These are phyloP conservation scores for Cladophialophora psammophila DNA, from an alignment of 2,329 filamentous ascomycete genomes.

Conservation along the genomic window DNA sequence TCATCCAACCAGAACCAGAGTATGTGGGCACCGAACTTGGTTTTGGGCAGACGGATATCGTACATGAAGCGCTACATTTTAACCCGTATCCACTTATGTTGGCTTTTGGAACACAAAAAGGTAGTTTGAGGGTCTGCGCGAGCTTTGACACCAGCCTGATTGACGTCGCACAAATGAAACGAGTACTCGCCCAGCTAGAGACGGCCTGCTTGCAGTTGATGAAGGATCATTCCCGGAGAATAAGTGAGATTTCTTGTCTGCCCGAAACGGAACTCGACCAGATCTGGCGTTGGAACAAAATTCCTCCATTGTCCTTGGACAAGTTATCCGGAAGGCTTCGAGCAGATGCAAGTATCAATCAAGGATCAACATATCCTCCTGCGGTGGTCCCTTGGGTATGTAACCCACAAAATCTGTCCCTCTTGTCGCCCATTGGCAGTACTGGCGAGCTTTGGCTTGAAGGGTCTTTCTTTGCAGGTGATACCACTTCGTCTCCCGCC, in stretches of 20 bases:
- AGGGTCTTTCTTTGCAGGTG: slow-evolving; percentile 44
- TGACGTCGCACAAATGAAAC: slow-evolving; percentile 59
- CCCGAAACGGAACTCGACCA: slow-evolving; percentile 40
- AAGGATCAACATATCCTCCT: slow-evolving; percentile 45
- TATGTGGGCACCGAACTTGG: slow-evolving; percentile 49
- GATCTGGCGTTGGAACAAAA: slow-evolving; percentile 55
- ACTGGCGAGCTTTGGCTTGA: slow-evolving; percentile 53
- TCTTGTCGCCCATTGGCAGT: slow-evolving; percentile 44
- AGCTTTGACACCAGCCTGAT: slow-evolving; percentile 71
- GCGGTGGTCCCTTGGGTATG: slow-evolving; percentile 53
- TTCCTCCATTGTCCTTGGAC: slow-evolving; percentile 48
- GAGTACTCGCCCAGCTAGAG: slow-evolving; percentile 61
- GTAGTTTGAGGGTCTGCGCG: slow-evolving; percentile 66
- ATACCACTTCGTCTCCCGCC: slow-evolving; percentile 42
- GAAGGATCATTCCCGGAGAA: slow-evolving; percentile 26
- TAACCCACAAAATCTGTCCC: slow-evolving; percentile 50
- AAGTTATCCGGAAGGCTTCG: slow-evolving; percentile 31
- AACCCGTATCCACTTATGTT: slow-evolving; percentile 61
- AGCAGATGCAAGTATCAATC: slow-evolving; percentile 15
- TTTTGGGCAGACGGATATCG: slow-evolving; percentile 55
- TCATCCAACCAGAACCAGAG: slow-evolving; percentile 51
- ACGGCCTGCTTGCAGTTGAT: slow-evolving; percentile 61
- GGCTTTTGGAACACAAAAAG: slow-evolving; percentile 53
- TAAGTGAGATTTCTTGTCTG: slow-evolving; percentile 49
- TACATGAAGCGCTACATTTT: slow-evolving; percentile 64